A percentile compares a stretch with the other conserved stretches of the same genome.
phyloP scores from a whole-genome alignment of 2,329 filamentous ascomycete species.

The Exutisphaerella laricina region DNA sequence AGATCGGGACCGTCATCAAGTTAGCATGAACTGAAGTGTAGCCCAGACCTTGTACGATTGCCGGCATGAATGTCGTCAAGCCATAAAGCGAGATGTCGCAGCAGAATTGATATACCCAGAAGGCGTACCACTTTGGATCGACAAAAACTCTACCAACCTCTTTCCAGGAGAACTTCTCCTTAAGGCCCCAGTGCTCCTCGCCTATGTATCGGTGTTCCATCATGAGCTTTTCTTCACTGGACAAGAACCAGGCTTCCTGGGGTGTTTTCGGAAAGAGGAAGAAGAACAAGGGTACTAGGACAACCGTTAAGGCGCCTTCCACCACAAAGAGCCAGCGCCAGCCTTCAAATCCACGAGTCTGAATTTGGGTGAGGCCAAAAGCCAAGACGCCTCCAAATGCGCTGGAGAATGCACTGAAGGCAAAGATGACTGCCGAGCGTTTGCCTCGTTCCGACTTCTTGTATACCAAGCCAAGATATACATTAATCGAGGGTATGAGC shows the following conservation, averaged over 20 bases:
- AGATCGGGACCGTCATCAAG: conserved; percentile 9
- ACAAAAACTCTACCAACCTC: conserved; percentile 30
- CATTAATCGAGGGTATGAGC: conserved; percentile 26
- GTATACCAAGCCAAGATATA: conserved; percentile 31
- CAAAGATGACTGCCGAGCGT: conserved; percentile 28
- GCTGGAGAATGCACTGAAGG: conserved; percentile 22
- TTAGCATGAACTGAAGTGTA: conserved; percentile 7
- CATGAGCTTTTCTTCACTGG: conserved; percentile 16
- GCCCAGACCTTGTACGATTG: conserved; percentile 11
- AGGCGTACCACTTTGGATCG: conserved; percentile 31
- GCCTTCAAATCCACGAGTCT: conserved; percentile 23
- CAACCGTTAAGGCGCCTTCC: conserved; percentile 15
- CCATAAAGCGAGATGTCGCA: conserved; percentile 12
- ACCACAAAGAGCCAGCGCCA: conserved; percentile 21
- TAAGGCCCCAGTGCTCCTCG: conserved; percentile 29
- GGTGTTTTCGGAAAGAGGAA: conserved; percentile 23
- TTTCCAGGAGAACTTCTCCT: conserved; percentile 30
- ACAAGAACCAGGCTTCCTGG: conserved; percentile 29
- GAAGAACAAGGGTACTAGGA: conserved; percentile 12
- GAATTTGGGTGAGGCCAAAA: conserved; percentile 26
- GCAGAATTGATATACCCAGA: conserved; percentile 32
- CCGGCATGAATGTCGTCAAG: conserved; percentile 7
- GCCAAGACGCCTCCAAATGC: conserved; percentile 28
- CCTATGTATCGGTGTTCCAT: conserved; percentile 29
- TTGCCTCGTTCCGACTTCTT: conserved; percentile 24